Percentiles rank a stretch among this genome's conserved stretches.
Conservation (phyloP, 2,329 filamentous ascomycete species). For the Simplicillium sp. region DNA sequence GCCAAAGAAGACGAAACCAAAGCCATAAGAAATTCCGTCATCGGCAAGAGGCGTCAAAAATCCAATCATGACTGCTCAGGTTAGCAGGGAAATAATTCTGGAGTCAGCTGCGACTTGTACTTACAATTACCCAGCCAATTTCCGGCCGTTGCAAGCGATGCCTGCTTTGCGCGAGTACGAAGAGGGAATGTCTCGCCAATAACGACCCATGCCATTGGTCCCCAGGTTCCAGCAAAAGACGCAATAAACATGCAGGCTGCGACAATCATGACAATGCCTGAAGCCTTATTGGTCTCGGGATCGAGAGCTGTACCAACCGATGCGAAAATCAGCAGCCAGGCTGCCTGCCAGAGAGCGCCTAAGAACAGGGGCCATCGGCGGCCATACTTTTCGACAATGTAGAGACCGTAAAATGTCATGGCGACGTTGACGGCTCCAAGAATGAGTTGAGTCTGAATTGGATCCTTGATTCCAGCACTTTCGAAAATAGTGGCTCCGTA, state of each 20-base stretch:
- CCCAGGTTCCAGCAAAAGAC: constrained; percentile 62
- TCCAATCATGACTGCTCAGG: constrained; percentile 44
- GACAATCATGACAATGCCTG: constrained; percentile 61
- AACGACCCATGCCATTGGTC: constrained; percentile 60
- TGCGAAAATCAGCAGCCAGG: constrained; percentile 57
- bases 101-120: constrained; percentile 9
- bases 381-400: constrained; percentile 57
- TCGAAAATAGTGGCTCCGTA: constrained; percentile 61
- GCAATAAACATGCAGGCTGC: constrained; percentile 67
- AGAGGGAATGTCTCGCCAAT: constrained; percentile 57
- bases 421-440: constrained; percentile 58
- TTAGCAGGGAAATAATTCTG: too few relatives aligned
- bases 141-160: constrained; percentile 41
- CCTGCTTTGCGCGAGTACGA: constrained; percentile 43
- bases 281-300: constrained; percentile 30
- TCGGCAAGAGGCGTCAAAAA: constrained; percentile 62
- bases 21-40: constrained; percentile 49
- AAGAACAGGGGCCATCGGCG: constrained; percentile 58
- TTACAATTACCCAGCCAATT: constrained; percentile 53
- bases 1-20: constrained; percentile 57
- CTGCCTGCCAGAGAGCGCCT: constrained; percentile 58
- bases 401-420: constrained; percentile 58
- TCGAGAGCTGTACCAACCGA: constrained; percentile 39
- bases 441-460: constrained; percentile 59
- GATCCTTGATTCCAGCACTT: constrained; percentile 56